Percentiles rank a stretch among this genome's conserved stretches.
Conservation (phyloP, 2,329 filamentous ascomycete species). For the Exophiala bonariae region DNA sequence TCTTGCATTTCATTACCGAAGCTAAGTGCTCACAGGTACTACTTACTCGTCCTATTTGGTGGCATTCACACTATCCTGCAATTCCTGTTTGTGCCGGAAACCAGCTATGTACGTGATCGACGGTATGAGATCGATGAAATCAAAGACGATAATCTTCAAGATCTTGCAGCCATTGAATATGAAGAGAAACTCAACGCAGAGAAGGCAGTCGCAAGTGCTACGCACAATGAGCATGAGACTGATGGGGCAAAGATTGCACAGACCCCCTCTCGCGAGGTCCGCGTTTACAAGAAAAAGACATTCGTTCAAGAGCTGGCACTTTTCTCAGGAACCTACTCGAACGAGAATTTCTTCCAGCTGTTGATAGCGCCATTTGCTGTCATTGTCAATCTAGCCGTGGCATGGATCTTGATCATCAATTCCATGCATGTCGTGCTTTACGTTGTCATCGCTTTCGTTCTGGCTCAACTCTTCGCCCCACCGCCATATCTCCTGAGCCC, state of each 20-base stretch:
- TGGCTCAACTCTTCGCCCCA: constrained; percentile 32
- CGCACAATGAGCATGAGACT: constrained; percentile 1
- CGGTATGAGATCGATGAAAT: constrained; percentile 29
- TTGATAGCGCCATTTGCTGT: constrained; percentile 33
- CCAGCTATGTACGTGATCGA: constrained; percentile 27
- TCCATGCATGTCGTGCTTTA: constrained; percentile 16
- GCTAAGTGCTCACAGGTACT: constrained; percentile 1
- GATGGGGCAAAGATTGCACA: neutral
- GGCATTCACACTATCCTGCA: constrained; percentile 27
- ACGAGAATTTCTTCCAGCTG: constrained; percentile 25
- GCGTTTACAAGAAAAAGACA: constrained; percentile 12
- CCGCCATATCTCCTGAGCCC: constrained; percentile 33
- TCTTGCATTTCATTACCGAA: too few species aligned
- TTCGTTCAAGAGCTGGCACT: constrained; percentile 20
- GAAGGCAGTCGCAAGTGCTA: neutral
- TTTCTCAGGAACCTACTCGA: constrained; percentile 19
- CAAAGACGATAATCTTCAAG: constrained; percentile 15
- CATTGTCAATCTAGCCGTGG: constrained; percentile 30
- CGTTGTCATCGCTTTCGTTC: constrained; percentile 29
- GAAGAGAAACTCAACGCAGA: constrained; percentile 12
- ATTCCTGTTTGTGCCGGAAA: constrained; percentile 31
- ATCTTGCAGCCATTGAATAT: constrained; percentile 7
- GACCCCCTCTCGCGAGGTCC: neutral
- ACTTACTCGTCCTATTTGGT: constrained; percentile 29
- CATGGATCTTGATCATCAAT: constrained; percentile 30